A percentile compares a stretch with the other conserved stretches of the same genome.
Conservation (phyloP, 805 yeast genomes). For the Myxozyma sirexii region DNA sequence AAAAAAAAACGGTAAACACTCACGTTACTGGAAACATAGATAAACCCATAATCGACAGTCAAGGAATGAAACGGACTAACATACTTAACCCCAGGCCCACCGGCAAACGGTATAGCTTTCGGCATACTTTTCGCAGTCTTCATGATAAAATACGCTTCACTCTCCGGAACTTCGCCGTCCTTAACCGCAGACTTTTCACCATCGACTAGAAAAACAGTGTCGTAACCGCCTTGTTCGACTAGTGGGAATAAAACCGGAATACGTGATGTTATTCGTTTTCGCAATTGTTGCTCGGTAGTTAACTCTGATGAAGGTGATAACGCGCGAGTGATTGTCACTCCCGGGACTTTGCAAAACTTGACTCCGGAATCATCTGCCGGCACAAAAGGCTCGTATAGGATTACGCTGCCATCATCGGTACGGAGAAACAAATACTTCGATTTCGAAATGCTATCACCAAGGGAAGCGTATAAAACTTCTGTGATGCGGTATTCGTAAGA, state of each 20-base stretch:
- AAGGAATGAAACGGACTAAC: conserved; percentile 56
- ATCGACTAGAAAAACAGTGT: conserved; percentile 8
- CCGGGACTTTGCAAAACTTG: not conserved
- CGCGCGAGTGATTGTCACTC: not conserved
- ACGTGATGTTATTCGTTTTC: not conserved
- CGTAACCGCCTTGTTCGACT: conserved; percentile 11
- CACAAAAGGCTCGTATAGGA: conserved; percentile 61
- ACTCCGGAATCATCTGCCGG: conserved; percentile 37
- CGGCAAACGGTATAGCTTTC: conserved; percentile 66
- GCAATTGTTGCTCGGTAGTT: not conserved
- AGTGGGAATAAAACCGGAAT: conserved; percentile 7
- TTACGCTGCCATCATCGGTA: conserved; percentile 80
- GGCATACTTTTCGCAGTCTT: conserved; percentile 67
- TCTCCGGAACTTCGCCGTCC: not conserved
- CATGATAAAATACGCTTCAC: conserved; percentile 65
- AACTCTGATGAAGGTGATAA: not conserved
- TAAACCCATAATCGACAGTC: conserved; percentile 53
- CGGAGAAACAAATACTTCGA: conserved; percentile 70
- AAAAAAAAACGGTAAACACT: conserved; percentile 62
- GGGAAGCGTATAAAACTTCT: conserved; percentile 58
- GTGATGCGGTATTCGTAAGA: conserved; percentile 12
- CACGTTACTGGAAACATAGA: conserved; percentile 57
- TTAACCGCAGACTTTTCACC: not conserved
- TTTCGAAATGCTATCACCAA: conserved; percentile 60
- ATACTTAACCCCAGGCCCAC: conserved; percentile 46